phyloP scores from a whole-genome alignment of 768 basidiomycete genomes.

The Artomyces pyxidatus region DNA sequence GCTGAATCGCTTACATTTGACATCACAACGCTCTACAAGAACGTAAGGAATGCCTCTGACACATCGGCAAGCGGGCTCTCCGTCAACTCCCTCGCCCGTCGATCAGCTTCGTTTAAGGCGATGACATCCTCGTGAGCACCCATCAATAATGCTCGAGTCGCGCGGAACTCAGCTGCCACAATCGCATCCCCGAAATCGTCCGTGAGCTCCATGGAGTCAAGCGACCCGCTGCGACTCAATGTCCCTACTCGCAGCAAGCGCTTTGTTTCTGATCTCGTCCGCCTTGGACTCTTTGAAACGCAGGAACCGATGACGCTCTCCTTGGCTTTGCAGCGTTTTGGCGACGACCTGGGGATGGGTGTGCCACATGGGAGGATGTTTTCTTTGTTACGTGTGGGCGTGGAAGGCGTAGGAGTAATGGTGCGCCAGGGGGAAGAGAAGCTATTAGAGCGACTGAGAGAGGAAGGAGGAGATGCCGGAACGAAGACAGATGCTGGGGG shows the following conservation, averaged over 20 bases:
- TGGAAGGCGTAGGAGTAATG: background rate
- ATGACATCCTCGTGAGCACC: background rate
- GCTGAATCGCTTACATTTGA: too few relatives aligned
- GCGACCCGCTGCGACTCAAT: background rate
- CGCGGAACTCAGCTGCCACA: background rate
- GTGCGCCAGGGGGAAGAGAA: background rate
- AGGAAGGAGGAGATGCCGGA: background rate
- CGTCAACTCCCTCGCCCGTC: conserved; percentile 8
- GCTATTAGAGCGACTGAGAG: background rate
- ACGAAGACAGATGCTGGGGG: background rate
- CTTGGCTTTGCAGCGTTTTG: background rate
- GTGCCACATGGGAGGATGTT: background rate
- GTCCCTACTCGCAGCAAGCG: too few relatives aligned
- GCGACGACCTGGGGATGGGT: background rate
- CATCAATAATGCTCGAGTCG: background rate
- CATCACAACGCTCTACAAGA: too few relatives aligned
- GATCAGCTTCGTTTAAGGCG: background rate
- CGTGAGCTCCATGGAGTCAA: background rate
- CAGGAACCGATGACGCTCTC: background rate
- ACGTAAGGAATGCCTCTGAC: conserved; percentile 8
- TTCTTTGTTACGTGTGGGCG: background rate
- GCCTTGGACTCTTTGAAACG: background rate
- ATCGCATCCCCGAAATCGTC: background rate
- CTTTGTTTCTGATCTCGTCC: background rate
- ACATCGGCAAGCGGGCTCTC: conserved; percentile 10